Percentiles rank a stretch among this genome's conserved stretches.
These are phyloP conservation scores for Pittosporum tobira DNA, from an alignment of 129 eudicot species.

Conservation along the genomic window DNA sequence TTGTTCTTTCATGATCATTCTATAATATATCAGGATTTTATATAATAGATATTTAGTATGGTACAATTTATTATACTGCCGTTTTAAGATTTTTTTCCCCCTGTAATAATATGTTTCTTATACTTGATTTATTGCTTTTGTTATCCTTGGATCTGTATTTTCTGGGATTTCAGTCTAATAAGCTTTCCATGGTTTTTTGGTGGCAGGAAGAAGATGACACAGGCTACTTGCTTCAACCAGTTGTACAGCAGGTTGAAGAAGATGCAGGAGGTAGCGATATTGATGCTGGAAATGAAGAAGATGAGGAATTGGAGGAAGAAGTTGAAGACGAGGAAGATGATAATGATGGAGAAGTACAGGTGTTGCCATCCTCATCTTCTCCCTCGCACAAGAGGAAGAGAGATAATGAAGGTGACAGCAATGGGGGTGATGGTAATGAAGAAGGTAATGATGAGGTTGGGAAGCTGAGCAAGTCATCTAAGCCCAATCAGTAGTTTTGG, in stretches of 20 bases:
- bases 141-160: background rate
- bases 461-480: slow-evolving; percentile 37
- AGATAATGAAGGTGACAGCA: slow-evolving; percentile 31
- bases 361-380: slow-evolving; percentile 36
- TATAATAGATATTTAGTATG: too few species aligned
- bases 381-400: slow-evolving; percentile 51
- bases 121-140: background rate
- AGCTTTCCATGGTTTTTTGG: slow-evolving; percentile 7
- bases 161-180: background rate
- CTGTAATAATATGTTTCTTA: too few species aligned
- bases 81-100: too few species aligned
- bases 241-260: slow-evolving; percentile 46
- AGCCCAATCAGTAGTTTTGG: slow-evolving; percentile 29
- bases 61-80: background rate
- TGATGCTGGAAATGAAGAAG: slow-evolving; percentile 38
- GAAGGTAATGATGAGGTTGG: slow-evolving; percentile 18
- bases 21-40: too few species aligned
- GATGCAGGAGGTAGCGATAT: slow-evolving; percentile 40
- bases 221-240: slow-evolving; percentile 86
- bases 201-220: slow-evolving; percentile 85
- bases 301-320: slow-evolving; percentile 41
- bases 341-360: slow-evolving; percentile 40
- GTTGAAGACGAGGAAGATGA: slow-evolving; percentile 51
- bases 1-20: too few species aligned
- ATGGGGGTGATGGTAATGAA: slow-evolving; percentile 25